Evolutionary conservation across 176 grass and related monocot genomes (phyloP).

Genomic region (Metroxylon sagu): DNA sequence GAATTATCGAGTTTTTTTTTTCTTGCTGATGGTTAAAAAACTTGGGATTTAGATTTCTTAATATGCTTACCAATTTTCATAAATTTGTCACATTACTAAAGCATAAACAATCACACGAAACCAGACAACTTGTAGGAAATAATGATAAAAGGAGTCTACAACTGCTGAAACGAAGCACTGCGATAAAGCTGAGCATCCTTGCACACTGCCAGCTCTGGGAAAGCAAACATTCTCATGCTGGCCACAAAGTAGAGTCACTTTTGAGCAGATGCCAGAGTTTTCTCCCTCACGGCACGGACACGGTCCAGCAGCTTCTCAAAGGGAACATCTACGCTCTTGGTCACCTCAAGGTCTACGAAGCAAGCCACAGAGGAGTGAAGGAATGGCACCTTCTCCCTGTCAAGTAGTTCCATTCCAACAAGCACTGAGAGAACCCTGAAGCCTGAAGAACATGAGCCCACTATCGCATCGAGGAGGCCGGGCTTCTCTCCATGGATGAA

Average conservation of each 20-base stretch:
- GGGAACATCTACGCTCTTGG: conserved; percentile 14
- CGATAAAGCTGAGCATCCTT: too few species aligned
- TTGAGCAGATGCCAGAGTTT: conserved; percentile 4
- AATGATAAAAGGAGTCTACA: too few species aligned
- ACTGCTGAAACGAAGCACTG: too few species aligned
- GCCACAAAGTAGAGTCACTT: background rate
- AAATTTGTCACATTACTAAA: too few species aligned
- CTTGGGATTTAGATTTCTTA: too few species aligned
- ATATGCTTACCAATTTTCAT: too few species aligned
- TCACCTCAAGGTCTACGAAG: conserved; percentile 10
- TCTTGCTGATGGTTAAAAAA: too few species aligned
- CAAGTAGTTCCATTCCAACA: conserved; percentile 20
- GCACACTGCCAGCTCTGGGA: too few species aligned
- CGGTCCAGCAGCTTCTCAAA: conserved; percentile 18
- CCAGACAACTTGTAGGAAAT: too few species aligned
- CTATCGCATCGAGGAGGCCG: conserved; percentile 25
- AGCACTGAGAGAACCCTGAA: conserved; percentile 10
- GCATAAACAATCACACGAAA: too few species aligned
- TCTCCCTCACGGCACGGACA: conserved; percentile 13
- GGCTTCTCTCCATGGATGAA: conserved; percentile 27
- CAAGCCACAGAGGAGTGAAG: conserved; percentile 19
- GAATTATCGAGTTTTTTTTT: too few species aligned
- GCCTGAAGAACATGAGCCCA: conserved; percentile 18
- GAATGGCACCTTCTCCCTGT: background rate
- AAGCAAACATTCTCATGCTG: background rate